A percentile compares a stretch with the other conserved stretches of the same genome.
phyloP scores from a whole-genome alignment of 2,329 filamentous ascomycete genomes.

The Xylaria multiplex region DNA sequence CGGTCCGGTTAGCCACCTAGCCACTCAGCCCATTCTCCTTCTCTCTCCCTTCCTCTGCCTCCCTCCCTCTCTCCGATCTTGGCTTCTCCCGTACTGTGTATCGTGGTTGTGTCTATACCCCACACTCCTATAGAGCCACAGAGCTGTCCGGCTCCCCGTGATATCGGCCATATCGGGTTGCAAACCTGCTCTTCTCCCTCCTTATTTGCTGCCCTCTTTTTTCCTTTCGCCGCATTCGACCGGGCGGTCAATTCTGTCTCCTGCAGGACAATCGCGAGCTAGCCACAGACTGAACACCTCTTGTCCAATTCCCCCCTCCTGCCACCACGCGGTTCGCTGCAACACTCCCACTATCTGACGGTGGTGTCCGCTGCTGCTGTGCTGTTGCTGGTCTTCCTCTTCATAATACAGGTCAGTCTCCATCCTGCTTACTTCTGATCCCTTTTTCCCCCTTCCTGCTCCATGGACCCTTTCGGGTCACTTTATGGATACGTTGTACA shows the following conservation, averaged over 20 bases:
- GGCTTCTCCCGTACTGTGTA: conserved; percentile 32
- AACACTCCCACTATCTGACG: conserved; percentile 44
- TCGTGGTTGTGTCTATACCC: conserved; percentile 37
- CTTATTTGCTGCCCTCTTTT: conserved; percentile 49
- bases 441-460: conserved; percentile 40
- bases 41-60: conserved; percentile 15
- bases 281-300: conserved; percentile 47
- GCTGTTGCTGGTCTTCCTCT: conserved; percentile 47
- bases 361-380: conserved; percentile 39
- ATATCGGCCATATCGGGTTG: conserved; percentile 48
- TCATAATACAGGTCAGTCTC: conserved; percentile 52
- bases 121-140: conserved; percentile 40
- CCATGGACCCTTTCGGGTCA: conserved; percentile 53
- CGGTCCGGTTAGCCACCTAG: conserved; percentile 1
- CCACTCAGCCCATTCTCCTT: conserved; percentile 6
- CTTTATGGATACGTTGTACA: conserved; percentile 50
- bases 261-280: conserved; percentile 46
- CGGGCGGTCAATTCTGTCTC: conserved; percentile 47
- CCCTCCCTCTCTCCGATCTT: conserved; percentile 22
- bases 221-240: conserved; percentile 46
- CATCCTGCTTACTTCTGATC: conserved; percentile 40
- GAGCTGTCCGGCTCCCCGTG: conserved; percentile 40
- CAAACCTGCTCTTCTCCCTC: conserved; percentile 41
- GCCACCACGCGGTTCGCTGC: conserved; percentile 50
- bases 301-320: conserved; percentile 46